Base-by-base conservation (phyloP, 805 yeast species). In the Zygotorulaspora sp. region DNA sequence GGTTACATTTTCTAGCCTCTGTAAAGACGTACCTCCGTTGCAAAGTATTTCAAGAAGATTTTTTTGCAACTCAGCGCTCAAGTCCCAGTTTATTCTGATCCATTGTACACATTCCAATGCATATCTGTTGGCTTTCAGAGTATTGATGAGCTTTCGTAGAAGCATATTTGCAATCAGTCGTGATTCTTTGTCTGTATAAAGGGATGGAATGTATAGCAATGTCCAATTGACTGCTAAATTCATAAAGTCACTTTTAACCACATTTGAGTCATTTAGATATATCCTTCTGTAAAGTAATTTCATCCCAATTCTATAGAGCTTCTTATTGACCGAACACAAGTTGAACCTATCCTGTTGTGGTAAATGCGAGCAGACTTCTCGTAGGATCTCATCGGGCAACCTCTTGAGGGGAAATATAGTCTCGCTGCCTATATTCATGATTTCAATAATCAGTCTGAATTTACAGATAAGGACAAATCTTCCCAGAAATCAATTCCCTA, bases 21-120 rank as follows among this genome's bases (percentile, higher is more conserved):
- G 50, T 10, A 67, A 43, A 14, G 66, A 56, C 19, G 47, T 40
- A 2, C 65, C 62, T 17, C 53, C 37, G 4, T 48, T 40, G 16
- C 65, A 53, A 8, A 67, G 33, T 3, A 58, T 22, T 3, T 39
- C 36, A 3, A 67, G 36, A n/a, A 68, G 53, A 12, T 40, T 35
- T 30, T 40, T 52, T 43, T 67, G 72, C 10, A 57, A 36, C 1
- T 27, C 29, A 1, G 62, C 38, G 35, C 62, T 62, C 19, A 67
- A 46, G 49, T 68, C 72, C 72, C 72, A 68, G 43, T 67, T 68
- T 26, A 68, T 54, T 36, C 72, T 47, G 3, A 68, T 58, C 60
- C 70, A 67, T 20, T 55, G 55, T 3, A 68, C 58, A 16, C 58
- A 44, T 12, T 55, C 49, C 17, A 57, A 28, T 9, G 57, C 52